Conservation (phyloP, 257 asterid species). For the Phtheirospermum japonicum region DNA sequence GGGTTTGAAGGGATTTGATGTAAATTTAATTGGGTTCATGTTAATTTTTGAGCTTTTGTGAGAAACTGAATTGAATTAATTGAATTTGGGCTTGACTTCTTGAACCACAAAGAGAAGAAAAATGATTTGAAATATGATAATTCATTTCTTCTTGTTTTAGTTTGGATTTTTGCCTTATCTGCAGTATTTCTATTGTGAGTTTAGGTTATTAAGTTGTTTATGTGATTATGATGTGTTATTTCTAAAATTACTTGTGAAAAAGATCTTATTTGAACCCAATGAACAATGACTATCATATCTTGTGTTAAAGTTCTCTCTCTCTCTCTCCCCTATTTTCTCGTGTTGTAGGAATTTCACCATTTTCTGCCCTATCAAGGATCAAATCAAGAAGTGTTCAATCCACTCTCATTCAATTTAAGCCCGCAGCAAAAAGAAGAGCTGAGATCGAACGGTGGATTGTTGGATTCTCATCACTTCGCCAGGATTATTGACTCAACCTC, state of each 20-base stretch:
- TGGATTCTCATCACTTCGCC: constrained; percentile 35
- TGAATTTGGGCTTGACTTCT: not conserved
- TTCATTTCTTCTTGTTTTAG: not conserved
- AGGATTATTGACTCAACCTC: constrained; percentile 29
- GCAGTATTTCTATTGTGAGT: not conserved
- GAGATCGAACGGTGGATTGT: constrained; percentile 39
- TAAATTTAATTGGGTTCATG: not conserved
- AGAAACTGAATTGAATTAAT: not conserved
- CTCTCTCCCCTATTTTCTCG: too few relatives aligned
- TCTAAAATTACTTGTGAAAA: not conserved
- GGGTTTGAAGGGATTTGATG: not conserved
- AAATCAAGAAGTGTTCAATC: constrained; percentile 40
- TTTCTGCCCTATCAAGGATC: constrained; percentile 38
- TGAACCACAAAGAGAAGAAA: too few relatives aligned
- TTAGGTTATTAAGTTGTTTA: not conserved
- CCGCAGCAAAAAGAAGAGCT: constrained; percentile 43
- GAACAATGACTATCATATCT: not conserved
- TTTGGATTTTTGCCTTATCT: not conserved
- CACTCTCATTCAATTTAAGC: constrained; percentile 34
- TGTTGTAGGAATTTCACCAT: constrained; percentile 51
- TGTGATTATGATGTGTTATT: not conserved
- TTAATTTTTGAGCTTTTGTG: not conserved
- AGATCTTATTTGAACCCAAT: not conserved
- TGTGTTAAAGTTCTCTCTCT: too few relatives aligned
- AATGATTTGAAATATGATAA: too few relatives aligned